phyloP scores from a whole-genome alignment of 2,329 filamentous ascomycete species.

The Fusarium chlamydosporum region DNA sequence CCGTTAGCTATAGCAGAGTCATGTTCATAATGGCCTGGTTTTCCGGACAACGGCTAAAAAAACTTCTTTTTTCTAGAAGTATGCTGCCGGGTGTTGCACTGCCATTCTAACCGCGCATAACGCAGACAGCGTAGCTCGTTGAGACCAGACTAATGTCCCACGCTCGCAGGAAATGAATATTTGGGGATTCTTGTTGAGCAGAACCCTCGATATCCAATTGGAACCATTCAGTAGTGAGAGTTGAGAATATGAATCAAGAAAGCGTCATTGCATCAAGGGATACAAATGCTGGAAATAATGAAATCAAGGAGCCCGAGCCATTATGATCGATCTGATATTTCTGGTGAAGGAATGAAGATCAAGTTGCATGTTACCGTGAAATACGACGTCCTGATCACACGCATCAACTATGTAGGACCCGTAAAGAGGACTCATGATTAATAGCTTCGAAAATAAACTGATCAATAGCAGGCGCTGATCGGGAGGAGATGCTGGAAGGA shows the following conservation, averaged over 20 bases:
- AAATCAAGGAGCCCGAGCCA: no score
- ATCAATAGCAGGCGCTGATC: fast-evolving
- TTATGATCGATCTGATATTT: no score
- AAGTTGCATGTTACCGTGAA: fast-evolving
- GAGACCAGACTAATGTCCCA: neutral
- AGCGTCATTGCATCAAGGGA: neutral
- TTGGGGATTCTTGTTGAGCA: neutral
- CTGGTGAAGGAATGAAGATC: neutral
- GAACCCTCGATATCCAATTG: neutral
- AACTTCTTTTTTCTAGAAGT: neutral
- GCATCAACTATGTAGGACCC: neutral
- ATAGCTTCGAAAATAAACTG: neutral
- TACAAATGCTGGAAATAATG: neutral
- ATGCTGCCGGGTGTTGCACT: neutral
- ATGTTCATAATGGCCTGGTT: neutral
- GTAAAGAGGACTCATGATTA: neutral
- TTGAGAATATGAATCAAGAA: neutral
- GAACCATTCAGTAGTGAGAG: neutral
- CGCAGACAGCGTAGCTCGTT: neutral
- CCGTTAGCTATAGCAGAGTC: neutral
- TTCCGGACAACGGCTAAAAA: neutral
- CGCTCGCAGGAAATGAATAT: neutral
- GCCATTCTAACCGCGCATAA: neutral
- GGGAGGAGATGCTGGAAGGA: no score
- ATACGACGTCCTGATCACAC: no score